Conservation (phyloP, 306 rosid species). For the Pyrus pyrifolia region DNA sequence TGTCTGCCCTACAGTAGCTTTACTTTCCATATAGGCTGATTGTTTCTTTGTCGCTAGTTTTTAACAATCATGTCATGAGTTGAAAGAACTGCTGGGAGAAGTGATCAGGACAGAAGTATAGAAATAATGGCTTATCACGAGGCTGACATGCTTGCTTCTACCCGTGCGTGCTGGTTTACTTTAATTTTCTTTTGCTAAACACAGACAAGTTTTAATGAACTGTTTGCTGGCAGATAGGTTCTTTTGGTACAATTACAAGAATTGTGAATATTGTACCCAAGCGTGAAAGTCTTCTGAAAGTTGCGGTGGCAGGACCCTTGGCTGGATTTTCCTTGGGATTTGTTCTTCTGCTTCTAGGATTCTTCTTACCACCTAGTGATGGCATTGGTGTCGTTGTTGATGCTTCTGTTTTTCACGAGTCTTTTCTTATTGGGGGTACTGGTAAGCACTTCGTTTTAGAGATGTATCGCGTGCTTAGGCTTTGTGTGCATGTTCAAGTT, state of each 20-base stretch:
- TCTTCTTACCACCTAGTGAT: conserved; percentile 81
- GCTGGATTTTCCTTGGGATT: conserved; percentile 85
- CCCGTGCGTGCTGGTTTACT: neutral
- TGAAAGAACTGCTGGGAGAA: neutral
- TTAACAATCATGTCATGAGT: neutral
- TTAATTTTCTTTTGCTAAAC: neutral
- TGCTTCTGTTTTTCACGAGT: conserved; percentile 92
- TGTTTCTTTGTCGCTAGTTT: neutral
- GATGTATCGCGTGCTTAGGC: neutral
- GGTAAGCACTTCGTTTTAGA: conserved; percentile 47
- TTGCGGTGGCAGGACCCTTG: conserved; percentile 90
- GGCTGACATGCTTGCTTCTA: conserved; percentile 2
- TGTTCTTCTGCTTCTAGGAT: conserved; percentile 74
- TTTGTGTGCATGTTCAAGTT: too few species aligned
- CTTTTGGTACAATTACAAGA: conserved; percentile 94
- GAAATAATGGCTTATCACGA: neutral
- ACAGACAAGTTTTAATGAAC: conserved; percentile 33
- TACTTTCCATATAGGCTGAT: neutral
- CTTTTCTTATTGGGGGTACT: conserved; percentile 85
- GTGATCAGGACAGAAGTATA: neutral
- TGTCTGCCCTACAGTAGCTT: neutral
- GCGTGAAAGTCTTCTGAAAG: conserved; percentile 90
- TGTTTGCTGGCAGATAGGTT: conserved; percentile 98
- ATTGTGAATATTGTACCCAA: conserved; percentile 77
- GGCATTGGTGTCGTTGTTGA: conserved; percentile 80